Evolutionary conservation across 495 filamentous ascomycete genomes (phyloP).

Genomic region (Barbatosphaeria neglecta): DNA sequence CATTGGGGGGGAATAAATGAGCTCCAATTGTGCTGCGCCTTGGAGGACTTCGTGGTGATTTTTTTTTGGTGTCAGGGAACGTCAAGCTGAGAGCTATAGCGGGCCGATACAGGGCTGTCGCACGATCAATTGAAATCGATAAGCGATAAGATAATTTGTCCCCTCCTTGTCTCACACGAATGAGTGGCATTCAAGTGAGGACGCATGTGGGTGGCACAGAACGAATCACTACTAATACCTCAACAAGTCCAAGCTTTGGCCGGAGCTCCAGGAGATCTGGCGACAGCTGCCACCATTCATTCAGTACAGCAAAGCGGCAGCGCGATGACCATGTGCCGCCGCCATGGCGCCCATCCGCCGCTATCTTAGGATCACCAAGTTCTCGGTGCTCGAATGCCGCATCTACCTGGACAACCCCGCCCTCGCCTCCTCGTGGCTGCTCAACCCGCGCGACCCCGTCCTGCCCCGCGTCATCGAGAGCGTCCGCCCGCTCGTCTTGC

Average conservation of each 20-base stretch:
- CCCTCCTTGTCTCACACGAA: too few relatives aligned
- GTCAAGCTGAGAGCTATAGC: background rate
- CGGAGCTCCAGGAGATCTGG: too few relatives aligned
- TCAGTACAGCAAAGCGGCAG: too few relatives aligned
- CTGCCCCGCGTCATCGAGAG: conserved; percentile 72
- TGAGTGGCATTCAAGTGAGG: too few relatives aligned
- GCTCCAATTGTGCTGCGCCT: background rate
- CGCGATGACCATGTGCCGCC: too few relatives aligned
- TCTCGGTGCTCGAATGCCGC: conserved; percentile 85
- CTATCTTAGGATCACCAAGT: conserved; percentile 74
- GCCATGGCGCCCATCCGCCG: conserved; percentile 72
- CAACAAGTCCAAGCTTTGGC: too few relatives aligned
- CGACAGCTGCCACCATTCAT: too few relatives aligned
- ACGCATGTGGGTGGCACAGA: too few relatives aligned
- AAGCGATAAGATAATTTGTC: too few relatives aligned
- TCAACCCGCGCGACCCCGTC: conserved; percentile 57
- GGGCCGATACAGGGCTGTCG: background rate
- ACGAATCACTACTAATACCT: too few relatives aligned
- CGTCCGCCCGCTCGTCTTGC: conserved; percentile 73
- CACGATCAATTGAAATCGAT: too few relatives aligned
- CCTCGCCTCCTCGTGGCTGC: conserved; percentile 68
- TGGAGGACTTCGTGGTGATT: too few relatives aligned
- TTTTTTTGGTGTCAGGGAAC: background rate
- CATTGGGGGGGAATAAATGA: background rate
- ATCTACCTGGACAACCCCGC: conserved; percentile 90